These are phyloP conservation scores for Phytopythium cucurbitacearum DNA, from an alignment of 352 stramenopile species.

Conservation along the genomic window DNA sequence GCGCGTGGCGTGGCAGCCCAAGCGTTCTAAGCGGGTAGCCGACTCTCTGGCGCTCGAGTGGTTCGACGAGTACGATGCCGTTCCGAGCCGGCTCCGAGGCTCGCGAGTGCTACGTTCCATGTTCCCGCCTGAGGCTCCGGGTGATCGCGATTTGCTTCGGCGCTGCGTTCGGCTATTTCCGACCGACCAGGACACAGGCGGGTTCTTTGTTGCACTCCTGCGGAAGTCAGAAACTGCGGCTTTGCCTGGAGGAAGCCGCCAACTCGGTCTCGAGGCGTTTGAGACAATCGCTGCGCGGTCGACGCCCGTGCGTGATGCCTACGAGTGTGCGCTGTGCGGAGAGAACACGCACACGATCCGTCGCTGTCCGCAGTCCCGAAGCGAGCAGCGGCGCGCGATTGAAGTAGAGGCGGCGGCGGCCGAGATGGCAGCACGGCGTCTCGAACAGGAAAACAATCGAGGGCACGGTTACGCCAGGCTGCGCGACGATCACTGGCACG, in stretches of 20 bases:
- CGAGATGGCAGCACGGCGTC: neutral
- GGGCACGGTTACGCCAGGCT: conserved; percentile 54
- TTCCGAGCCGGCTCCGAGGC: conserved; percentile 53
- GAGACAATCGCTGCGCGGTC: conserved; percentile 18
- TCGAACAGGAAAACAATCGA: conserved; percentile 8
- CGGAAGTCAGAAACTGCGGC: conserved; percentile 41
- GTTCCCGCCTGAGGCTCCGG: conserved; percentile 81
- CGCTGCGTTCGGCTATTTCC: conserved; percentile 90
- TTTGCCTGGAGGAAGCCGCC: conserved; percentile 20
- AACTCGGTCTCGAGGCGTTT: conserved; percentile 40
- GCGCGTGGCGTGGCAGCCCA: conserved; percentile 58
- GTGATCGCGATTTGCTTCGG: conserved; percentile 19
- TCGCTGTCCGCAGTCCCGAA: conserved; percentile 32
- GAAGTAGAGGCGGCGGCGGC: conserved; percentile 6
- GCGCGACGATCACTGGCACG: conserved; percentile 40
- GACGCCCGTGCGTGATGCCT: conserved; percentile 17
- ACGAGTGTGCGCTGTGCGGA: conserved; percentile 23
- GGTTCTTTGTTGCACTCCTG: conserved; percentile 97
- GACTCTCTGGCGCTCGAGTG: conserved; percentile 23
- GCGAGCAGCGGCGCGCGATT: conserved; percentile 17
- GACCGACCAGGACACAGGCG: conserved; percentile 96
- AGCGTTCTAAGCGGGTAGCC: neutral
- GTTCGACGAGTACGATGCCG: conserved; percentile 50
- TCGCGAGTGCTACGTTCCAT: conserved; percentile 68
- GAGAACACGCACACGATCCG: conserved; percentile 27